Percentiles rank a stretch among this genome's conserved stretches.
These are phyloP conservation scores for Aspergillus melleus DNA, from an alignment of 2,329 filamentous ascomycete genomes.

Conservation along the genomic window DNA sequence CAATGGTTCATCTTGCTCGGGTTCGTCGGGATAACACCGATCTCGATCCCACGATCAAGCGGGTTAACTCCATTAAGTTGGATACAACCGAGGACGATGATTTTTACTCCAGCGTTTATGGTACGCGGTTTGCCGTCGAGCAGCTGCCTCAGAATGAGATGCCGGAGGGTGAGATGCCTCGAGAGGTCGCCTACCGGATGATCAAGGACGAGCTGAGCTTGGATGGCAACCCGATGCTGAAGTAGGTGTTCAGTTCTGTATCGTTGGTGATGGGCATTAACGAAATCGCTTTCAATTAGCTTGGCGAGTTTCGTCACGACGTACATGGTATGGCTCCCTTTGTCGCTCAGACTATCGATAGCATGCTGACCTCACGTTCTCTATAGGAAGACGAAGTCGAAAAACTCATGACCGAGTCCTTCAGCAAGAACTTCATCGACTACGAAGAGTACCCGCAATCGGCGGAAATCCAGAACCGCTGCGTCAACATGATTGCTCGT, in stretches of 20 bases:
- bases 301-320: conserved; percentile 93
- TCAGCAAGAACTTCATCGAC: conserved; percentile 94
- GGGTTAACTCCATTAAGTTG: conserved; percentile 50
- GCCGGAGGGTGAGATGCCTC: conserved; percentile 87
- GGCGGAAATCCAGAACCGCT: conserved; percentile 87
- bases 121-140: conserved; percentile 75
- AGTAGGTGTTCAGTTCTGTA: conserved; percentile 31
- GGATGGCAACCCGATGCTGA: conserved; percentile 85
- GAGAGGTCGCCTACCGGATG: conserved; percentile 90
- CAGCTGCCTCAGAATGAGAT: conserved; percentile 83
- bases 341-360: neutral
- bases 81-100: conserved; percentile 46
- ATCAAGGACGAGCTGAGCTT: conserved; percentile 93
- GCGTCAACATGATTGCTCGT: conserved; percentile 84
- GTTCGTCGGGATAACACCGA: conserved; percentile 38
- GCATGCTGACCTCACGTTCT: conserved; percentile 12
- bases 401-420: conserved; percentile 89
- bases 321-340: conserved; percentile 69
- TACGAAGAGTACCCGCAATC: conserved; percentile 82
- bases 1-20: conserved; percentile 45
- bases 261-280: neutral
- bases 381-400: conserved; percentile 85
- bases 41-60: conserved; percentile 36
- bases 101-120: conserved; percentile 79
- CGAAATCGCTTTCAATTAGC: conserved; percentile 46